Conservation (phyloP, 2,329 filamentous ascomycete genomes). For the Aotearoamyces nothofagi region DNA sequence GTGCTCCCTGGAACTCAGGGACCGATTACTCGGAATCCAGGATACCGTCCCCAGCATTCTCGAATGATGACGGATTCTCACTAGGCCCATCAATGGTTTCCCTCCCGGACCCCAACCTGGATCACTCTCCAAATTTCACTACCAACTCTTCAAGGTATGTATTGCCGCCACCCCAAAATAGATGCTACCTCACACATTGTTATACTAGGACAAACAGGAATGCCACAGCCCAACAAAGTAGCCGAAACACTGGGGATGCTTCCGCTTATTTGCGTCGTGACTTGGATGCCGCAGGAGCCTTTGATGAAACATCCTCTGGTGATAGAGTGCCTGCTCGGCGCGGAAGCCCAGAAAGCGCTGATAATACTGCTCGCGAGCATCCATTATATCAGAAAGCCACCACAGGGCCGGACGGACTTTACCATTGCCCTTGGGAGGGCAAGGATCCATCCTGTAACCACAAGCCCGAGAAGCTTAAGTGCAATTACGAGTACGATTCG, state of each 20-base stretch:
- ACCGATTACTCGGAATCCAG: no score
- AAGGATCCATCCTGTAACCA: conserved; percentile 65
- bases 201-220: conserved; percentile 1
- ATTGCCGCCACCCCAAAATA: conserved; percentile 13
- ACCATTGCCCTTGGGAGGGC: conserved; percentile 82
- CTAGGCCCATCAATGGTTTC: no score
- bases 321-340: conserved; percentile 12
- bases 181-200: conserved; percentile 15
- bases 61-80: no score
- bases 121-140: conserved; percentile 15
- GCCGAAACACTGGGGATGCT: conserved; percentile 16
- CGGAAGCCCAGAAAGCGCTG: conserved; percentile 16
- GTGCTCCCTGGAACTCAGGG: no score
- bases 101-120: no score
- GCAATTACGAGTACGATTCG: conserved; percentile 83
- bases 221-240: conserved; percentile 13
- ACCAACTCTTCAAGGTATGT: conserved; percentile 18
- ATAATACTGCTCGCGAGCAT: conserved; percentile 41
- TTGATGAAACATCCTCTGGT: conserved; percentile 13
- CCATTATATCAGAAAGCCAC: conserved; percentile 53
- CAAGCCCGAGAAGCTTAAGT: conserved; percentile 91
- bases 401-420: conserved; percentile 60
- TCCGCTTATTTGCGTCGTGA: conserved; percentile 10
- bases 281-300: conserved; percentile 11
- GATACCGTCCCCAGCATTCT: no score